Percentiles rank a stretch among this genome's conserved stretches.
Evolutionary conservation across 345 rosid species (phyloP).

Genomic region (Eutrema japonicum): DNA sequence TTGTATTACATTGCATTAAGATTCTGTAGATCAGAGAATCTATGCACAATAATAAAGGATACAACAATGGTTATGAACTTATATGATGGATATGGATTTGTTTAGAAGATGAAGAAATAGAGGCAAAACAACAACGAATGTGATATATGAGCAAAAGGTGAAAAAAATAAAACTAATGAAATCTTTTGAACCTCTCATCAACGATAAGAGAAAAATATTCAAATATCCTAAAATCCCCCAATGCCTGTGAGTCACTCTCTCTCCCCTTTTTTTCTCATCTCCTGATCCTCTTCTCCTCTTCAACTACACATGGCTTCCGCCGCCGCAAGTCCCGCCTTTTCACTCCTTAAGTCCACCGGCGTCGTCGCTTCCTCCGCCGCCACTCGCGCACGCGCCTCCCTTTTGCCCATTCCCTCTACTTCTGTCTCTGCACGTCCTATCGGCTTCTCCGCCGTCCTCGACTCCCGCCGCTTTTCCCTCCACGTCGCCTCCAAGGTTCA

Average conservation of each 20-base stretch:
- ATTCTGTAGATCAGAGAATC: slow-evolving; percentile 22
- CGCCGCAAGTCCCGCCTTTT: slow-evolving; percentile 65
- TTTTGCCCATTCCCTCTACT: slow-evolving; percentile 49
- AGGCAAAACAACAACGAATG: not conserved
- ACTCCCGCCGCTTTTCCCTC: slow-evolving; percentile 51
- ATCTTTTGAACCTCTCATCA: slow-evolving; percentile 54
- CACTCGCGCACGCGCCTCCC: slow-evolving; percentile 49
- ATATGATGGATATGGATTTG: not conserved
- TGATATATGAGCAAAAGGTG: not conserved
- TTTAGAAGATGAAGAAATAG: not conserved
- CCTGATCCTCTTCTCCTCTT: slow-evolving; percentile 1
- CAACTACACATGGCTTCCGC: slow-evolving; percentile 60
- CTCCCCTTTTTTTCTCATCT: slow-evolving; percentile 10
- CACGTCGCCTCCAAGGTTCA: slow-evolving; percentile 57
- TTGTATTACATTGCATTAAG: slow-evolving; percentile 2
- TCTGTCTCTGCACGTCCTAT: slow-evolving; percentile 48
- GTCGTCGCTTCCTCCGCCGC: slow-evolving; percentile 32
- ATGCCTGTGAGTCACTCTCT: slow-evolving; percentile 33
- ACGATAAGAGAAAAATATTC: slow-evolving; percentile 55
- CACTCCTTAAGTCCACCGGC: slow-evolving; percentile 60
- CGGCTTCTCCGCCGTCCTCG: slow-evolving; percentile 64
- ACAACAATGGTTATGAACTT: not conserved
- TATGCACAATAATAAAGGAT: not conserved
- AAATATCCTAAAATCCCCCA: slow-evolving; percentile 12
- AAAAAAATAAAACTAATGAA: not conserved